Evolutionary conservation across 768 basidiomycete genomes (phyloP).

Genomic region (Lactarius evosmus): DNA sequence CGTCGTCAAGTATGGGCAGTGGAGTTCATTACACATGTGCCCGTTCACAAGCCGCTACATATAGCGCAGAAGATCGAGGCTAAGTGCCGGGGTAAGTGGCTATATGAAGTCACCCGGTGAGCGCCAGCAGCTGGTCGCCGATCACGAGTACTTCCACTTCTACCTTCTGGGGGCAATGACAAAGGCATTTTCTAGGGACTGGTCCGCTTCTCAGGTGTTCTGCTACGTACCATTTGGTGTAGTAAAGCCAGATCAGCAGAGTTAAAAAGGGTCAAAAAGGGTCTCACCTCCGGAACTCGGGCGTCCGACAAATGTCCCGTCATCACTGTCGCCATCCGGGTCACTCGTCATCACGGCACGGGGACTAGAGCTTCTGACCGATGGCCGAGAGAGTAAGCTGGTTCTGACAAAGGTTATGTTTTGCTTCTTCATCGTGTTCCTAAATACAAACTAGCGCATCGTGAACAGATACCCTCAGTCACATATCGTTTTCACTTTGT

Average conservation of each 20-base stretch:
- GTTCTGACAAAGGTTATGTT: neutral
- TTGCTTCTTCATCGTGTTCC: neutral
- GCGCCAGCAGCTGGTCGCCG: neutral
- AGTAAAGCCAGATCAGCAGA: too few species aligned
- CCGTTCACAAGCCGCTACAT: neutral
- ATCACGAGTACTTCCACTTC: neutral
- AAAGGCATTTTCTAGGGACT: too few species aligned
- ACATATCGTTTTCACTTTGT: slow-evolving; percentile 25
- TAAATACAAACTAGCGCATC: neutral
- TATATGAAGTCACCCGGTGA: too few species aligned
- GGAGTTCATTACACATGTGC: neutral
- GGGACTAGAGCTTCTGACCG: neutral
- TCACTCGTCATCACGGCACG: too few species aligned
- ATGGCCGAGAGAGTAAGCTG: neutral
- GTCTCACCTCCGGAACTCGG: too few species aligned
- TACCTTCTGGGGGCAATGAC: too few species aligned
- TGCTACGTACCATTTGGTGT: too few species aligned
- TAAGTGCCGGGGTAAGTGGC: too few species aligned
- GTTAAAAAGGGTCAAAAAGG: too few species aligned
- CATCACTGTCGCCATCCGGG: neutral
- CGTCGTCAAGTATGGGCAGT: too few species aligned
- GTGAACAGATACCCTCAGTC: neutral
- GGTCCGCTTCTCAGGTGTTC: too few species aligned
- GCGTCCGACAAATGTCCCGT: neutral
- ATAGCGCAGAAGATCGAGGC: too few species aligned